Conservation (phyloP, 768 basidiomycete species). For the Suillus brevipes region DNA sequence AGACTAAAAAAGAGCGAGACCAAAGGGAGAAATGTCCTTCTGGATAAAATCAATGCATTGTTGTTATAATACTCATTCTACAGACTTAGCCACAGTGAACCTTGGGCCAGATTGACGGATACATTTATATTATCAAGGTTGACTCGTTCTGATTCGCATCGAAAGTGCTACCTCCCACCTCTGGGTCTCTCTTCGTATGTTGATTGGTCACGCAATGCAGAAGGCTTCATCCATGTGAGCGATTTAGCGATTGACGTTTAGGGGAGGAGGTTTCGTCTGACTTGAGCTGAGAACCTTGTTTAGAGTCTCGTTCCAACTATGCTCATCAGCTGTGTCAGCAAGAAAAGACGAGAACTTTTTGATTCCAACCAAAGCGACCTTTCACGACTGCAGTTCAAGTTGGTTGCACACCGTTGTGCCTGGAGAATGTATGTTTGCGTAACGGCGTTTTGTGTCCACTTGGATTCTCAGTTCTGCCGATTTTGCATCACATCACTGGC, state of each 20-base stretch:
- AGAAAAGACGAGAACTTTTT: not conserved
- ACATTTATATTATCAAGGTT: not conserved
- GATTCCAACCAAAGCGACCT: not conserved
- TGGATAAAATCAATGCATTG: constrained; percentile 52
- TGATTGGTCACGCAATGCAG: not conserved
- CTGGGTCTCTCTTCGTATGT: not conserved
- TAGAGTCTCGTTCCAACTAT: not conserved
- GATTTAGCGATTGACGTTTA: not conserved
- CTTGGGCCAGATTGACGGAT: not conserved
- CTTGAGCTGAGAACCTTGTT: not conserved
- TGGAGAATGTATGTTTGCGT: not conserved
- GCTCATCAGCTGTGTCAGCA: not conserved
- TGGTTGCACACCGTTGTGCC: not conserved
- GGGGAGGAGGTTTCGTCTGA: not conserved
- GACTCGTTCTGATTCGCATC: not conserved
- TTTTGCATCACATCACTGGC: not conserved
- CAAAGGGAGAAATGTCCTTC: constrained; percentile 72
- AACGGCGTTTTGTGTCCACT: not conserved
- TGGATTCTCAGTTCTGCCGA: not conserved
- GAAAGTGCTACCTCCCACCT: not conserved
- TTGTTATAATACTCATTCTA: constrained; percentile 11
- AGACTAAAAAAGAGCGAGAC: constrained; percentile 53
- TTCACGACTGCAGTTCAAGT: not conserved
- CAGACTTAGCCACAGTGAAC: not conserved
- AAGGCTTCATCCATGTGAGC: not conserved